A percentile compares a stretch with the other conserved stretches of the same genome.
These are phyloP conservation scores for Cryptomeria japonica DNA, from an alignment of 75 land plant genomes.

Conservation along the genomic window DNA sequence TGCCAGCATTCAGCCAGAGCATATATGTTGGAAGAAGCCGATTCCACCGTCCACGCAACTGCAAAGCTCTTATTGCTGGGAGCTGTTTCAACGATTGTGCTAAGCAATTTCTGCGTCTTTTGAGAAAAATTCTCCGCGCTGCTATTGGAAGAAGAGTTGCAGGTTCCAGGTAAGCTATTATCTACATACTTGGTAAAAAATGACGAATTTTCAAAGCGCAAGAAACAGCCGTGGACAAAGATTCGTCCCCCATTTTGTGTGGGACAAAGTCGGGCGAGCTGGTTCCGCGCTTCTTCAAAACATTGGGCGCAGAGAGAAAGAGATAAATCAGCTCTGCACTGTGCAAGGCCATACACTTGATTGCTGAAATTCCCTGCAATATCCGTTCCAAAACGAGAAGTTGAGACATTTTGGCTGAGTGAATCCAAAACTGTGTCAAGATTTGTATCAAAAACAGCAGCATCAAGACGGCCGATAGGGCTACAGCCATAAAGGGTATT, in stretches of 20 bases:
- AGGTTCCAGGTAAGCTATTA: neutral
- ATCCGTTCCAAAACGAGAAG: conserved; percentile 18
- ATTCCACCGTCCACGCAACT: too few relatives aligned
- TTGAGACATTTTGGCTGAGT: conserved; percentile 12
- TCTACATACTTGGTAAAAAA: too few relatives aligned
- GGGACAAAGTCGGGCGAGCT: conserved; percentile 20
- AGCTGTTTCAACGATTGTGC: neutral
- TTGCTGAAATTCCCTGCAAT: neutral
- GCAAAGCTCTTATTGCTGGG: neutral
- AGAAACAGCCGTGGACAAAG: conserved; percentile 25
- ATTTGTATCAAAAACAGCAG: neutral
- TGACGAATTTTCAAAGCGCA: conserved; percentile 3
- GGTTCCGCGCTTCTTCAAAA: conserved; percentile 16
- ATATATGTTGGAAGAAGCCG: neutral
- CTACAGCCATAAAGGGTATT: neutral
- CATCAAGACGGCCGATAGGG: neutral
- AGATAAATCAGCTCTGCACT: conserved; percentile 30
- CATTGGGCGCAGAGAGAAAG: conserved; percentile 20
- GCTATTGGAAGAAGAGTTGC: conserved; percentile 4
- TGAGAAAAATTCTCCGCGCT: neutral
- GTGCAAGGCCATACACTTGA: conserved; percentile 28
- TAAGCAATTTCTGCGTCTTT: neutral
- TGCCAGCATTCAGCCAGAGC: conserved; percentile 42
- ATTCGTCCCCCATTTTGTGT: neutral
- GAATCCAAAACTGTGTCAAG: neutral